Percentiles rank a stretch among this genome's conserved stretches.
Conservation (phyloP, 805 yeast species). For the Saccharomycopsis fermentans region DNA sequence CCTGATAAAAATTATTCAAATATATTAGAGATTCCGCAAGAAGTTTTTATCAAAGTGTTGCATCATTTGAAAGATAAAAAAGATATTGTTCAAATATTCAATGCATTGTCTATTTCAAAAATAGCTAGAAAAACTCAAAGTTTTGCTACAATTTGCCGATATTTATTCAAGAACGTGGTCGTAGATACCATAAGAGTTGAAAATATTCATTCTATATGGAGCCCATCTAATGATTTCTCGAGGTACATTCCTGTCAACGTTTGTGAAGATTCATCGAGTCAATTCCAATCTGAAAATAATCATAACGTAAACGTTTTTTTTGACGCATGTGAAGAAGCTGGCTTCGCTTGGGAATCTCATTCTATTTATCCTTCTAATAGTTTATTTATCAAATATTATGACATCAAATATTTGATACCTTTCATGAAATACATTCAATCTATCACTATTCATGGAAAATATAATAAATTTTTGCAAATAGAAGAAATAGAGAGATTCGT, state of each 20-base stretch:
- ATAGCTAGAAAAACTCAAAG: neutral
- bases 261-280: neutral
- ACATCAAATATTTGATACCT: neutral
- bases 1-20: neutral
- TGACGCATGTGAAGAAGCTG: neutral
- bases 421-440: neutral
- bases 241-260: neutral
- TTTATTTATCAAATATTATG: neutral
- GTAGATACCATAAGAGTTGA: slow-evolving; percentile 1
- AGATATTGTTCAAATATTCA: neutral
- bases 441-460: neutral
- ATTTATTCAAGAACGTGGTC: neutral
- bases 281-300: neutral
- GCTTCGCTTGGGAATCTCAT: neutral
- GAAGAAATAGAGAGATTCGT: neutral
- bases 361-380: neutral
- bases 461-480: neutral
- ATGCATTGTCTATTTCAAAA: neutral
- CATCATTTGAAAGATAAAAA: neutral
- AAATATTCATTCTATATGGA: neutral
- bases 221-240: neutral
- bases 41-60: neutral
- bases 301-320: neutral
- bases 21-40: neutral
- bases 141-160: neutral